Conservation (phyloP, 2,329 filamentous ascomycete species). For the Trichoderma lentiforme region DNA sequence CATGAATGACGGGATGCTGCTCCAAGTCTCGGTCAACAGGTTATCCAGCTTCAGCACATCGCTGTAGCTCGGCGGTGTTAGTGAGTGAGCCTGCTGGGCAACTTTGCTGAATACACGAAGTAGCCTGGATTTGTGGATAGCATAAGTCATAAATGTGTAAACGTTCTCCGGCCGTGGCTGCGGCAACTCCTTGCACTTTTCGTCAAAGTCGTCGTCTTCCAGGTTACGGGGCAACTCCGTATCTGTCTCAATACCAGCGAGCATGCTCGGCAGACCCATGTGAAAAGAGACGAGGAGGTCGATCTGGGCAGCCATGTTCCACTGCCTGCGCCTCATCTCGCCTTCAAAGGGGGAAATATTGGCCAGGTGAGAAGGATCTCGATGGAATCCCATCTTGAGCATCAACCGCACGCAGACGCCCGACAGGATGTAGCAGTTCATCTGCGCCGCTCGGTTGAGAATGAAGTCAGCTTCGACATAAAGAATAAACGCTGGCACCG, state of each 20-base stretch:
- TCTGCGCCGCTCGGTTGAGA: constrained; percentile 48
- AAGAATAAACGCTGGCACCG: constrained; percentile 49
- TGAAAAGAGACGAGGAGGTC: constrained; percentile 66
- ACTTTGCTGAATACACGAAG: constrained; percentile 49
- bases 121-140: constrained; percentile 49
- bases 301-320: constrained; percentile 55
- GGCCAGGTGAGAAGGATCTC: constrained; percentile 51
- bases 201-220: constrained; percentile 62
- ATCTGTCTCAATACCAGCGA: constrained; percentile 61
- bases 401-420: constrained; percentile 51
- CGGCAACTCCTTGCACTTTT: constrained; percentile 53
- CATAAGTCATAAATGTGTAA: constrained; percentile 56
- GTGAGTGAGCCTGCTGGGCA: constrained; percentile 47
- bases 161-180: constrained; percentile 54
- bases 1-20: constrained; percentile 46
- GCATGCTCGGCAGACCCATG: constrained; percentile 64
- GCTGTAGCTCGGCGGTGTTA: constrained; percentile 45
- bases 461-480: constrained; percentile 55
- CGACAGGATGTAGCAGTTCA: constrained; percentile 52
- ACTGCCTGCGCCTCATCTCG: constrained; percentile 53
- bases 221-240: constrained; percentile 60
- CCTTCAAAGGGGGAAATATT: constrained; percentile 50
- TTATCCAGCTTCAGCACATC: constrained; percentile 49
- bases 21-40: constrained; percentile 45
- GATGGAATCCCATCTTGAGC: constrained; percentile 57